Base-by-base conservation (phyloP, 2,329 filamentous ascomycete genomes). In the Cercospora zeina region DNA sequence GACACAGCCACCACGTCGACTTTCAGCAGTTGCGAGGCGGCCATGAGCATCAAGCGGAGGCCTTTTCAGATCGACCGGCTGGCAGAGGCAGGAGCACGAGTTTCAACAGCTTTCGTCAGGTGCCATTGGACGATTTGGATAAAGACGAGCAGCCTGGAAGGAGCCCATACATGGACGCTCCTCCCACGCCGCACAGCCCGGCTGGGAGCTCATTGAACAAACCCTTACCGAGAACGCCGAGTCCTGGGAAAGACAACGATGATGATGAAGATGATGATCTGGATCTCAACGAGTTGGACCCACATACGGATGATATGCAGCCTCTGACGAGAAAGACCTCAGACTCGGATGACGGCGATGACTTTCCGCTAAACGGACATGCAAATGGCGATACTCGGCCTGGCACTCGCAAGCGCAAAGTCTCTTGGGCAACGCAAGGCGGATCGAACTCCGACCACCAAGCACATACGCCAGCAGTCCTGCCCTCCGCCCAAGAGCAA, bases 1-100 rank as follows among this genome's bases (percentile, higher is more conserved):
- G 80, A 14, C 85, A 87, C 71, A 79, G 81, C 53, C 85, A 87
- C 71, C 76, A 78, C 11, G 82, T 73, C 33, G 72, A 72, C 59
- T 67, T 73, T 53, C 66, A 68, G 36, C 63, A 62, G 42, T 62
- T 73, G 69, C 34, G 69, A 66, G 47, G 72, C 70, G 45, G 67
- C 34, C 49, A 31, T 34, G 16, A 24, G 9, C 21, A 37, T n/a
- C 62, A 57, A 24, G 54, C 58, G 33, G 51, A 45, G 31, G 58
- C 50, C 6, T 21, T 71, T 14, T 64, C 67, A 10, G 49, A 42
- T 51, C 58, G 63, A 30, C 61, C 51, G 54, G 54, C 59, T 14
- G 16, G 50, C 33, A 61, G 58, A 19, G 65, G 65, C 54, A 67
- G 62, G 36, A 65, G 62, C 7, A 66, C 68, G 27, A 72, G 70